Evolutionary conservation across 495 filamentous ascomycete species (phyloP).

Genomic region (Penicillium lividum): DNA sequence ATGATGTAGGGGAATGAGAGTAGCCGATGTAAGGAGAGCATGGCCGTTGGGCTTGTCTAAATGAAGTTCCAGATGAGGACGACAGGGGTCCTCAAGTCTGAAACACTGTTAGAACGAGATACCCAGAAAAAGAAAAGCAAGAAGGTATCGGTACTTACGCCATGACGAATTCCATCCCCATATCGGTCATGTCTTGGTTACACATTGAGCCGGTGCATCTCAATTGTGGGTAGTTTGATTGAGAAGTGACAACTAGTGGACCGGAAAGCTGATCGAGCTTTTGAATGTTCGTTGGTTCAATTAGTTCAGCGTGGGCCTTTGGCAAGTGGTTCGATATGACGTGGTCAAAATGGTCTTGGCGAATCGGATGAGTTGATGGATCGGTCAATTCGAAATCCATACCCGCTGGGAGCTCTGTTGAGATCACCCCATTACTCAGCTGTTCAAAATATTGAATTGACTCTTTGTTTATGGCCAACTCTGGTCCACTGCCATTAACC

Average conservation of each 20-base stretch:
- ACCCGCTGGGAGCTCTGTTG: too few relatives aligned
- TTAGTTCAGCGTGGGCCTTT: background rate
- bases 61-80: constrained; percentile 8
- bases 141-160: background rate
- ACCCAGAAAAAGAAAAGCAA: background rate
- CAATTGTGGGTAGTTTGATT: background rate
- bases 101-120: background rate
- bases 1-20: background rate
- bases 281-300: background rate
- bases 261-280: background rate
- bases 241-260: background rate
- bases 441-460: too few relatives aligned
- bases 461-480: too few relatives aligned
- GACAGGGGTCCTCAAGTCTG: constrained; percentile 9
- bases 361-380: too few relatives aligned
- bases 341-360: too few relatives aligned
- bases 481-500: too few relatives aligned
- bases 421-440: too few relatives aligned
- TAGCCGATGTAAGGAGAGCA: background rate
- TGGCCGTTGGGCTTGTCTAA: constrained; percentile 7
- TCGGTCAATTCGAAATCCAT: too few relatives aligned
- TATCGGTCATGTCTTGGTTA: constrained; percentile 12
- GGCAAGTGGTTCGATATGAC: too few relatives aligned
- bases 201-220: constrained; percentile 7
- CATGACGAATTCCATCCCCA: constrained; percentile 11